Evolutionary conservation across 2,329 filamentous ascomycete genomes (phyloP), one percentile per base, ranked within the genome.

Genomic region (Colletotrichum incanum): DNA sequence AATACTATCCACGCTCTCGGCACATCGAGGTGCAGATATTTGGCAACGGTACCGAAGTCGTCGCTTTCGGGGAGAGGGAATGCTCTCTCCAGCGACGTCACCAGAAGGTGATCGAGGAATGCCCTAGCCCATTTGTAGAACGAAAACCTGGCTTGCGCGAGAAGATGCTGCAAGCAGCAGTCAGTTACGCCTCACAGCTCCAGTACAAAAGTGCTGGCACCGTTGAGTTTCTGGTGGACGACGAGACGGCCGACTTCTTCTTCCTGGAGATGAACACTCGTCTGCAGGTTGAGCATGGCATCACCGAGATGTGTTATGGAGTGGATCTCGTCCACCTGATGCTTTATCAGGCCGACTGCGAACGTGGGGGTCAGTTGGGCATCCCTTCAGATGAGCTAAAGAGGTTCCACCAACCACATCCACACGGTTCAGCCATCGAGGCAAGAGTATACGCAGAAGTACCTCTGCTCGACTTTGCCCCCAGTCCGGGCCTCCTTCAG

Each of bases 261-360:
- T 69, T 69, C 18, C 41, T 69, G 26, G 66, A 69, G 69, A 86
- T 88, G 78, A 86, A 88, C 84, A 74, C 93, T 0, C 85, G 93
- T 11, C 80, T 95, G 3, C 93, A 95, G 75, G 93, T 95, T 31
- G 93, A 95, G 78, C 93, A 95, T 75, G 92, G 93, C 0, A 91
- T 69, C 14, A 56, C 66, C 5, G 60, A 69, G 31, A 34, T 59
- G 28, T 62, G 59, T 26, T 59, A 50, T 14, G 47, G 49, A 4
- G 41, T 72, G 5, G 69, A 72, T 4, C 45, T 72, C 12, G 69
- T 72, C 14, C 65, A 67, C 12, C 50, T 73, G 11, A 69, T 69
- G 66, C 60, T 69, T 12, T 18, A 37, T 6, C 60, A 82, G 43
- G 82, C 81, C 0, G 78, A 81, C n/a, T 56, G 78, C 74, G 37